Evolutionary conservation across 257 asterid genomes (phyloP).

Genomic region (Penstemon davidsonii): DNA sequence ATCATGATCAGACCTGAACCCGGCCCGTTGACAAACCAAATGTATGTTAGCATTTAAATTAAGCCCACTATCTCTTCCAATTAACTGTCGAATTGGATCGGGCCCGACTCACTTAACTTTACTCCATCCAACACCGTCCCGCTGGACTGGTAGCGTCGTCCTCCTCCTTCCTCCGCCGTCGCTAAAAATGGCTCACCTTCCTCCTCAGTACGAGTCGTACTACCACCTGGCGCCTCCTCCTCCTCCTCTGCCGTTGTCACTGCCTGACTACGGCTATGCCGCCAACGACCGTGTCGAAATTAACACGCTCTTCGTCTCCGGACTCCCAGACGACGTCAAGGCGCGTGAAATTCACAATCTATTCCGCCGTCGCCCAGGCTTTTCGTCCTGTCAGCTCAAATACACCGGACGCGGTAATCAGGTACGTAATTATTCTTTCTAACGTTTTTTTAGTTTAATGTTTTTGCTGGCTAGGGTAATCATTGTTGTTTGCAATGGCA

Average conservation of each 20-base stretch:
- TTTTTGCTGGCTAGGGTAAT: neutral
- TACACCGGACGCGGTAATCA: conserved; percentile 97
- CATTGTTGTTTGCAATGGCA: conserved; percentile 32
- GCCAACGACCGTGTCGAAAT: conserved; percentile 52
- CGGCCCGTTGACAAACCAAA: no score
- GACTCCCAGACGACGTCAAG: conserved; percentile 96
- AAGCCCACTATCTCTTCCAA: no score
- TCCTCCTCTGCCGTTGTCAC: conserved; percentile 1
- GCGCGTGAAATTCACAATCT: conserved; percentile 99
- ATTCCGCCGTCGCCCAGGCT: conserved; percentile 90
- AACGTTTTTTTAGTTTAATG: neutral
- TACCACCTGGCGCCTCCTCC: conserved; percentile 52
- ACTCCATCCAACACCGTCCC: no score
- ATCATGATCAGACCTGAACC: no score
- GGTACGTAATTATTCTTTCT: conserved; percentile 36
- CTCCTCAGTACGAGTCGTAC: conserved; percentile 69
- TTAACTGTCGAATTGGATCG: no score
- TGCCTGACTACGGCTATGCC: conserved; percentile 40
- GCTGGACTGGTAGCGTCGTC: no score
- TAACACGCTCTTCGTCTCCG: conserved; percentile 85
- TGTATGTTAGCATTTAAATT: no score
- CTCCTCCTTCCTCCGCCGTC: neutral
- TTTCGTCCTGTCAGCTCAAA: conserved; percentile 89
- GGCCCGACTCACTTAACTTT: no score
- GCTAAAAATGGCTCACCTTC: conserved; percentile 61